Evolutionary conservation across 2,329 filamentous ascomycete genomes (phyloP).

Genomic region (Colletotrichum shisoi): DNA sequence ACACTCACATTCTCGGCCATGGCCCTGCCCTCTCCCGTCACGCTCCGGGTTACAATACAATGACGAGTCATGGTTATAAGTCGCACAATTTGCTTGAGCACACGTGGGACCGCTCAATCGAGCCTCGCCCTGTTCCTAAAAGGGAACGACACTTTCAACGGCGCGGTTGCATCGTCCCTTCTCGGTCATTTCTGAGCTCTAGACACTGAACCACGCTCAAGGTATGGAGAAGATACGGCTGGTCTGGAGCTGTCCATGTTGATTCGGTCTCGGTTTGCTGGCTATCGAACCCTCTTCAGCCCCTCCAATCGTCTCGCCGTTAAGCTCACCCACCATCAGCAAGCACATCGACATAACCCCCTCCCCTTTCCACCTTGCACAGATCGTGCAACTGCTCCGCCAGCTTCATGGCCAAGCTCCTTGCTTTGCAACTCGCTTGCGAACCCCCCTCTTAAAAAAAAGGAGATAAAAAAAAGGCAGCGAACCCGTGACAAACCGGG

Average conservation of each 20-base stretch:
- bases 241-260: background rate
- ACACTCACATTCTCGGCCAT: background rate
- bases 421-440: background rate
- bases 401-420: background rate
- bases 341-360: background rate
- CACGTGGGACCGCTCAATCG: background rate
- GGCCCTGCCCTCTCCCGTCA: background rate
- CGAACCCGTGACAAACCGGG: background rate
- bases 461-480: background rate
- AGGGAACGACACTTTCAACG: background rate
- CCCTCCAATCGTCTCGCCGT: too few relatives aligned
- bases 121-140: slow-evolving; percentile 4
- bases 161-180: background rate
- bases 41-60: background rate
- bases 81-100: background rate
- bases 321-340: background rate
- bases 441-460: background rate
- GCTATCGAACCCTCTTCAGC: background rate
- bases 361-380: background rate
- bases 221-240: background rate
- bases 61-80: slow-evolving; percentile 9
- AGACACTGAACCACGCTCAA: background rate
- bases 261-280: background rate
- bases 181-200: background rate
- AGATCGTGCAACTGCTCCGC: background rate